A percentile compares a stretch with the other conserved stretches of the same genome.
Conservation (phyloP, 441 rosid genomes). For the Pelargonium cotyledonis region DNA sequence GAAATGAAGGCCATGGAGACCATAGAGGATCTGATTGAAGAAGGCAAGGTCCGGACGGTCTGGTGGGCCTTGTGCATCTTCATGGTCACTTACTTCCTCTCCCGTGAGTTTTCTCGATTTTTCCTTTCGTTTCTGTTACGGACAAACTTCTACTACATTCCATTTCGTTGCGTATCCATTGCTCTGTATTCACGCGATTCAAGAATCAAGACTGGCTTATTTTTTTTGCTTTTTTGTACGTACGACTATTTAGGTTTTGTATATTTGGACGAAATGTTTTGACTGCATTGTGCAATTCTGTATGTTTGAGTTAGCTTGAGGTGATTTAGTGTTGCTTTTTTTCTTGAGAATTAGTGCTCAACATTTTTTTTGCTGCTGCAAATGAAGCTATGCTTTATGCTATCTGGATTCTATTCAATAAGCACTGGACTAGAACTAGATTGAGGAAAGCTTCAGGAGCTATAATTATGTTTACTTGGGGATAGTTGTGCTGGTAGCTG, state of each 20-base stretch:
- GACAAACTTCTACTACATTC: too few relatives aligned
- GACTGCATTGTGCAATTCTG: neutral
- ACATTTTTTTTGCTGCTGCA: neutral
- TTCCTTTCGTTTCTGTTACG: neutral
- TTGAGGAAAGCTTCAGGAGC: too few relatives aligned
- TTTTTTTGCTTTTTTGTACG: neutral
- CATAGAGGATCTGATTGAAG: conserved; percentile 92
- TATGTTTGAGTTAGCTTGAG: neutral
- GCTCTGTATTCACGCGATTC: neutral
- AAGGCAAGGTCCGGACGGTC: conserved; percentile 70
- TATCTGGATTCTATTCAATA: too few relatives aligned
- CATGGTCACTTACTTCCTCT: conserved; percentile 64
- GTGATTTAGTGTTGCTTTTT: neutral
- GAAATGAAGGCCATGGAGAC: conserved; percentile 75
- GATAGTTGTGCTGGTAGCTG: too few relatives aligned
- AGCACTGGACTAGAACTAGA: too few relatives aligned
- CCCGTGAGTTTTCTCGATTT: conserved; percentile 47
- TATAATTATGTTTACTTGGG: too few relatives aligned
- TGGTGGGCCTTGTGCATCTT: conserved; percentile 84
- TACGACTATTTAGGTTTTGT: neutral
- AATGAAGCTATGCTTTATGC: too few relatives aligned
- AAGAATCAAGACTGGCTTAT: neutral
- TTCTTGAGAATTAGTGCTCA: neutral
- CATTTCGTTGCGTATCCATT: neutral
- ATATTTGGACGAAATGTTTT: neutral